phyloP scores from a whole-genome alignment of 176 grass and related monocot genomes.

The Musa schizocarpa region DNA sequence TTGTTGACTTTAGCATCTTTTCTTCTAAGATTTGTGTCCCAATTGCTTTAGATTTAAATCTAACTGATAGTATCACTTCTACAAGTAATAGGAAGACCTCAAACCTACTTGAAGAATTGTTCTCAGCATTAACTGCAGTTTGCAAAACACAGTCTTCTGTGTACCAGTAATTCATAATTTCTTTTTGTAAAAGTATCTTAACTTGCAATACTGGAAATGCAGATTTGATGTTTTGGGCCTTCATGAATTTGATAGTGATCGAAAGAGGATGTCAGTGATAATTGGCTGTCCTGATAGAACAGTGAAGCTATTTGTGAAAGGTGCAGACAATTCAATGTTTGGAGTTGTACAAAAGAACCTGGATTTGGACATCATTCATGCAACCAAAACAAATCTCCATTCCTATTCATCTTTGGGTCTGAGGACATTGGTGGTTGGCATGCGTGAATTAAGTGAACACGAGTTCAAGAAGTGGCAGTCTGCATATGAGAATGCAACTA shows the following conservation, averaged over 20 bases:
- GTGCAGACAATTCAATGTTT: constrained; percentile 15
- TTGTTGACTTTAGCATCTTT: too few species aligned
- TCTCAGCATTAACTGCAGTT: too few species aligned
- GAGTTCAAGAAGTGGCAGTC: constrained; percentile 5
- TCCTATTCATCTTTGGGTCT: constrained; percentile 6
- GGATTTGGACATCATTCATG: neutral
- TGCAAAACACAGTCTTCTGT: too few species aligned
- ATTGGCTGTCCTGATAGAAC: neutral
- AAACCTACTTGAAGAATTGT: too few species aligned
- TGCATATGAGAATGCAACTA: constrained; percentile 7
- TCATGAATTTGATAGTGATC: constrained; percentile 8
- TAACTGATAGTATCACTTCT: too few species aligned
- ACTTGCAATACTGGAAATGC: neutral
- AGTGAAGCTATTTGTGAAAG: constrained; percentile 12
- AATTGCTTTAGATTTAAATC: too few species aligned
- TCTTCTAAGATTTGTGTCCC: too few species aligned
- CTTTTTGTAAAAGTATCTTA: neutral
- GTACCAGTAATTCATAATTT: too few species aligned
- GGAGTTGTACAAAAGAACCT: neutral
- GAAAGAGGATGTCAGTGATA: constrained; percentile 10
- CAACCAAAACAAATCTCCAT: constrained; percentile 1
- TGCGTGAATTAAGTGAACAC: constrained; percentile 3
- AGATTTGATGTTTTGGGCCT: constrained; percentile 7
- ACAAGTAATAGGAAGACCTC: too few species aligned
- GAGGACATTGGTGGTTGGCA: neutral